A percentile compares a stretch with the other conserved stretches of the same genome.
These are phyloP conservation scores for Cladosporium cucumerinum DNA, from an alignment of 2,329 filamentous ascomycete species.

Conservation along the genomic window DNA sequence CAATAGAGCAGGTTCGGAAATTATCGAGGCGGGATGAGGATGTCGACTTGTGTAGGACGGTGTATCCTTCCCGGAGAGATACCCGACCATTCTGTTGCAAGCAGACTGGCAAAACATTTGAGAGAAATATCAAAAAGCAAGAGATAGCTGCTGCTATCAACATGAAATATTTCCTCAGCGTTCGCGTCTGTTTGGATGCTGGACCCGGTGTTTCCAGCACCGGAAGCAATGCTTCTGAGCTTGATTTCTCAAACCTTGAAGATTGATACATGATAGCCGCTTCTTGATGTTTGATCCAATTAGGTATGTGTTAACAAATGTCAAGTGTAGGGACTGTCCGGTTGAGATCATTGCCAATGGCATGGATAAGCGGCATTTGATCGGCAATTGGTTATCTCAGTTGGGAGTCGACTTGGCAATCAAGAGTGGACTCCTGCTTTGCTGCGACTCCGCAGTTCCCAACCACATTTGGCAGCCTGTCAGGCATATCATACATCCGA, in stretches of 20 bases:
- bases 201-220: neutral
- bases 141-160: neutral
- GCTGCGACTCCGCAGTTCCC: neutral
- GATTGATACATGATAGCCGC: neutral
- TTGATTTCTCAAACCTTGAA: neutral
- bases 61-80: neutral
- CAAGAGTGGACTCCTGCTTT: neutral
- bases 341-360: neutral
- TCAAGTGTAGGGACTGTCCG: no score
- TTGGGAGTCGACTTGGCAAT: neutral
- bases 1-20: conserved; percentile 52
- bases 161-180: neutral
- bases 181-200: neutral
- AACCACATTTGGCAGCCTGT: neutral
- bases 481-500: neutral
- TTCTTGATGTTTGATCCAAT: neutral
- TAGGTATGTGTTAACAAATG: neutral
- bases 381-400: neutral
- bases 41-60: neutral
- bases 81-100: neutral
- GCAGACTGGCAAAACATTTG: neutral
- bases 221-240: neutral
- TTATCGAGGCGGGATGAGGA: neutral
- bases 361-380: neutral
- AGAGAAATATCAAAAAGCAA: neutral